phyloP scores from a whole-genome alignment of 2,329 filamentous ascomycete species.

The Alternaria brassicae region DNA sequence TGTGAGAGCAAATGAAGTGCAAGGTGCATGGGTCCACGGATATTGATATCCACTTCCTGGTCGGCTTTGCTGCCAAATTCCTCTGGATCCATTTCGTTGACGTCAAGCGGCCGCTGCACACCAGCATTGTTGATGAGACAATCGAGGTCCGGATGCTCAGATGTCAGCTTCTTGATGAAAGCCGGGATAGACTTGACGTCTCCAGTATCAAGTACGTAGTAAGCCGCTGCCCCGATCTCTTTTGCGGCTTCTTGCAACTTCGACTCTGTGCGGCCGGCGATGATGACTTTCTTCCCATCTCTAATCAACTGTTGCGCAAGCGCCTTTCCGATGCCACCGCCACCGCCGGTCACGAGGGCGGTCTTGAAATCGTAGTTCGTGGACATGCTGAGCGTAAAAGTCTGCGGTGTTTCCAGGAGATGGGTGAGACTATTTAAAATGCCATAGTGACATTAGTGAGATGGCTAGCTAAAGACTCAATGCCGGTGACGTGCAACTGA shows the following conservation, averaged over 20 bases:
- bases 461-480: neutral
- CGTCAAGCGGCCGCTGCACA: conserved; percentile 62
- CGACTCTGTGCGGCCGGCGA: conserved; percentile 63
- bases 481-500: neutral
- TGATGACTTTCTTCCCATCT: conserved; percentile 59
- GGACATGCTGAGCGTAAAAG: conserved; percentile 17
- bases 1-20: conserved; percentile 59
- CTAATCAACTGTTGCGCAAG: conserved; percentile 57
- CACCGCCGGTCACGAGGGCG: conserved; percentile 56
- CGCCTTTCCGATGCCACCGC: conserved; percentile 60
- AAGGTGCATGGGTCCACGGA: conserved; percentile 65
- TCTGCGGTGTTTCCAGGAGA: neutral
- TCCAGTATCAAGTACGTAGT: conserved; percentile 63
- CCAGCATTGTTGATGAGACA: conserved; percentile 68
- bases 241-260: conserved; percentile 56
- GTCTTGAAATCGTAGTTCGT: conserved; percentile 50
- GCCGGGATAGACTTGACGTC: conserved; percentile 52
- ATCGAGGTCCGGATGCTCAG: conserved; percentile 63
- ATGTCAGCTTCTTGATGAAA: conserved; percentile 56
- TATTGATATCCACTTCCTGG: conserved; percentile 65
- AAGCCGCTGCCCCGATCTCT: conserved; percentile 57
- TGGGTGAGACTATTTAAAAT: neutral
- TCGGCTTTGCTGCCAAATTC: conserved; percentile 61
- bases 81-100: conserved; percentile 45
- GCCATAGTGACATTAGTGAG: no score